These are phyloP conservation scores for Penicillium coprophilum DNA, from an alignment of 495 filamentous ascomycete genomes.

Conservation along the genomic window DNA sequence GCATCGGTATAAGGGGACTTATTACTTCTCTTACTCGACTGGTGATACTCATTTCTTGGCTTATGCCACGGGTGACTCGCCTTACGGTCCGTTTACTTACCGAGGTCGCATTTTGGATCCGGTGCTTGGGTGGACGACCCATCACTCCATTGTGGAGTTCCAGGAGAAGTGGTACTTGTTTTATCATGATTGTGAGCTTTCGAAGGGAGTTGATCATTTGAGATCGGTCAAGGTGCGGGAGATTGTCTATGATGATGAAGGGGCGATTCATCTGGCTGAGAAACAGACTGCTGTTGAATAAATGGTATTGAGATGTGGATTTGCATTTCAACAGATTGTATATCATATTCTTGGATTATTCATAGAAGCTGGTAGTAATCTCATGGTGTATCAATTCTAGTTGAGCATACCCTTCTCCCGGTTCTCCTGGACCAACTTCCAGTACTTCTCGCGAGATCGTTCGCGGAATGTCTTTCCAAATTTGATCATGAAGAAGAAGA, in stretches of 20 bases:
- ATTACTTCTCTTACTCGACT: constrained; percentile 76
- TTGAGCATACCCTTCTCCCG: constrained; percentile 43
- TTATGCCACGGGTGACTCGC: constrained; percentile 60
- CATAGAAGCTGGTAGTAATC: not conserved
- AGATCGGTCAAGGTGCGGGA: constrained; percentile 69
- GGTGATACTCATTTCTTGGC: constrained; percentile 71
- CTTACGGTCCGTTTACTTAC: constrained; percentile 69
- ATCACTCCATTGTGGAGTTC: constrained; percentile 75
- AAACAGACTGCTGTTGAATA: constrained; percentile 1
- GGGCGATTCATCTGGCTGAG: constrained; percentile 48
- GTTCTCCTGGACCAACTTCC: constrained; percentile 42
- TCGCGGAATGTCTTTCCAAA: constrained; percentile 49
- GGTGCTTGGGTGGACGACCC: constrained; percentile 75
- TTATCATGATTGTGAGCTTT: constrained; percentile 68
- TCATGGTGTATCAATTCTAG: constrained; percentile 16
- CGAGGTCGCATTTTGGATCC: constrained; percentile 69
- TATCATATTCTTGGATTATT: not conserved
- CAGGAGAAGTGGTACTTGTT: constrained; percentile 68
- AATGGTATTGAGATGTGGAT: not conserved
- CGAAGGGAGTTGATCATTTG: constrained; percentile 61
- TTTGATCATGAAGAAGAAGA: constrained; percentile 56
- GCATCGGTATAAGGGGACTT: constrained; percentile 61
- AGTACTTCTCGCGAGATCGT: constrained; percentile 44
- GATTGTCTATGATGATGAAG: constrained; percentile 66
- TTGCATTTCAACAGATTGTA: no score